These are phyloP conservation scores for Aristolochia fimbriata DNA, from an alignment of 164 flowering plant genomes.

Conservation along the genomic window DNA sequence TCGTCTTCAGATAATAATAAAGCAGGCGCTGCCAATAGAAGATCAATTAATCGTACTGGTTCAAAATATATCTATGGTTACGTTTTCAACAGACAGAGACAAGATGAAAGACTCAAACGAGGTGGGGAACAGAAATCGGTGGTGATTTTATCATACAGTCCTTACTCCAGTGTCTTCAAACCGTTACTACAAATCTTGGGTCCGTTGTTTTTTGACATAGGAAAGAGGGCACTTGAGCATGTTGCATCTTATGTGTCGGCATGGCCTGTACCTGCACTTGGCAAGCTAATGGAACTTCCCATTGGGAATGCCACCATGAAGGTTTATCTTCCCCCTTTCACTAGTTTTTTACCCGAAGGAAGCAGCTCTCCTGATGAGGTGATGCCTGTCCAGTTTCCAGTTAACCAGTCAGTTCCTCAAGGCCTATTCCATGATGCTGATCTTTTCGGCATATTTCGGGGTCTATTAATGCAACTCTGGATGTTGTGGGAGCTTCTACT, in stretches of 20 bases:
- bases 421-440: conserved; percentile 95
- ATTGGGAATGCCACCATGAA: conserved; percentile 82
- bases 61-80: conserved; percentile 68
- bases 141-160: conserved; percentile 72
- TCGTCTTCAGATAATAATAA: conserved; percentile 20
- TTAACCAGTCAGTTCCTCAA: conserved; percentile 70
- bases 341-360: conserved; percentile 54
- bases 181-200: conserved; percentile 95
- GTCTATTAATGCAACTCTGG: conserved; percentile 88
- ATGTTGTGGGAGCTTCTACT: conserved; percentile 81
- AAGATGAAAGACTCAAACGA: conserved; percentile 89
- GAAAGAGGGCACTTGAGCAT: conserved; percentile 77
- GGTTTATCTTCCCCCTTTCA: conserved; percentile 83
- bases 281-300: conserved; percentile 81
- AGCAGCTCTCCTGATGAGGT: conserved; percentile 46
- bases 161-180: conserved; percentile 79
- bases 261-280: conserved; percentile 82
- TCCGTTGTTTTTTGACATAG: conserved; percentile 88
- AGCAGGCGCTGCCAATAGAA: neutral
- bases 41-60: conserved; percentile 2
- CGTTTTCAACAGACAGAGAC: conserved; percentile 96
- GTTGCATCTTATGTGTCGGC: conserved; percentile 72
- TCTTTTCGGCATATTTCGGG: conserved; percentile 72
- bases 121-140: conserved; percentile 99
- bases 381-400: conserved; percentile 63